A percentile compares a stretch with the other conserved stretches of the same genome.
These are phyloP conservation scores for Entomortierella parvispora DNA, from an alignment of 192 early-diverging fungal species.

Conservation along the genomic window DNA sequence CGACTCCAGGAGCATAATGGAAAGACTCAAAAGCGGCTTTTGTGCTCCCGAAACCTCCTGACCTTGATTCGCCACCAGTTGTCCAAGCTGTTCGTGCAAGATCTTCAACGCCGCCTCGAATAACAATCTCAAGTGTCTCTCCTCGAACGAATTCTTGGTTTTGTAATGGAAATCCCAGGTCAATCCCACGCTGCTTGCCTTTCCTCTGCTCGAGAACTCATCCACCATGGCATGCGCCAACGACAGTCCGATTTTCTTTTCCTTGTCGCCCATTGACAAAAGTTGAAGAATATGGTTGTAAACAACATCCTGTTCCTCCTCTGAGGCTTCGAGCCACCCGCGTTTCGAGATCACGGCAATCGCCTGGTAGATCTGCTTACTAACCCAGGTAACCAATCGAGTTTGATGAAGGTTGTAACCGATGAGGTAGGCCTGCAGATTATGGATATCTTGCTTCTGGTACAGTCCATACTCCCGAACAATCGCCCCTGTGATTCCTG, in stretches of 20 bases:
- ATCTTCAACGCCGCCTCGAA: slow-evolving; percentile 63
- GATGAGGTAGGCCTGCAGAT: slow-evolving; percentile 67
- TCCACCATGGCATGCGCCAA: slow-evolving; percentile 66
- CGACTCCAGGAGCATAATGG: slow-evolving; percentile 40
- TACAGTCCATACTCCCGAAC: slow-evolving; percentile 69
- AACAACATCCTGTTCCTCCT: slow-evolving; percentile 62
- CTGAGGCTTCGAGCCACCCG: slow-evolving; percentile 67
- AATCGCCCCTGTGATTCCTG: slow-evolving; percentile 63
- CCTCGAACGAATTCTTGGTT: slow-evolving; percentile 72
- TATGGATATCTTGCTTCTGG: slow-evolving; percentile 59
- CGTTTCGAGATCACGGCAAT: slow-evolving; percentile 74
- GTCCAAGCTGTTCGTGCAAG: slow-evolving; percentile 57
- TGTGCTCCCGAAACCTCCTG: slow-evolving; percentile 48
- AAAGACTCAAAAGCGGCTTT: slow-evolving; percentile 30
- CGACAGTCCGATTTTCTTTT: slow-evolving; percentile 59
- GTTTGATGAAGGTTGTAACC: slow-evolving; percentile 63
- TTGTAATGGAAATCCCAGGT: slow-evolving; percentile 75
- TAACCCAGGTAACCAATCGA: slow-evolving; percentile 62
- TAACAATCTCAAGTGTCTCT: slow-evolving; percentile 57
- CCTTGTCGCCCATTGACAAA: slow-evolving; percentile 55
- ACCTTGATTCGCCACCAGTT: slow-evolving; percentile 21
- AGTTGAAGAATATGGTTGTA: slow-evolving; percentile 61
- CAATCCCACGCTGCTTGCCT: slow-evolving; percentile 69
- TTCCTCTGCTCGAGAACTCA: slow-evolving; percentile 69
- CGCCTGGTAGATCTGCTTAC: slow-evolving; percentile 63